A percentile compares a stretch with the other conserved stretches of the same genome.
These are phyloP conservation scores for Alnus glutinosa DNA, from an alignment of 306 rosid species.

Conservation along the genomic window DNA sequence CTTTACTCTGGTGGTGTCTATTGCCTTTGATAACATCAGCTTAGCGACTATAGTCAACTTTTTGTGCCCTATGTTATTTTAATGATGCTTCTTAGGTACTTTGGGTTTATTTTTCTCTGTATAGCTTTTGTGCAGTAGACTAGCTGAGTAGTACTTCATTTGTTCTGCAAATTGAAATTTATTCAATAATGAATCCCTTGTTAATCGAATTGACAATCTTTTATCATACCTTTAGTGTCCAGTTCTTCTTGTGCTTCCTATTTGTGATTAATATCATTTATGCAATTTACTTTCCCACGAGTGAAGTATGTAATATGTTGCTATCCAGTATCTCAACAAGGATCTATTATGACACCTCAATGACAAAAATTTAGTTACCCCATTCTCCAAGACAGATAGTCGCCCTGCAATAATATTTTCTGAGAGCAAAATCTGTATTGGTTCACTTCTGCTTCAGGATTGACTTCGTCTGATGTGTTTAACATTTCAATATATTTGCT, in stretches of 20 bases:
- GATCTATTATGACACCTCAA: not conserved
- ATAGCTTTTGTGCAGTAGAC: not conserved
- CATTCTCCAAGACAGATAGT: not conserved
- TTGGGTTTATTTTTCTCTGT: not conserved
- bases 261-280: not conserved
- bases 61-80: not conserved
- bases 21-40: not conserved
- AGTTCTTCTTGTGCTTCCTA: not conserved
- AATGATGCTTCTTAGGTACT: not conserved
- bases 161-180: not conserved
- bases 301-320: slow-evolving; percentile 2
- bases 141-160: not conserved
- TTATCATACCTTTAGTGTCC: not conserved
- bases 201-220: not conserved
- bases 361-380: not conserved
- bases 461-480: slow-evolving; percentile 15
- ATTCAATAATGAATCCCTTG: not conserved
- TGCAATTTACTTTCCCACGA: not conserved
- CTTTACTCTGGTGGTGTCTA: not conserved
- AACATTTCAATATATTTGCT: slow-evolving; percentile 22
- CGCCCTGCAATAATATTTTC: not conserved
- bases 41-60: not conserved
- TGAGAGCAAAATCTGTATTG: not conserved
- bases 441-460: slow-evolving; percentile 3
- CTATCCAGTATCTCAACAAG: not conserved